Evolutionary conservation across 371 early-diverging fungal species (phyloP).

Genomic region (Dichotomocladium elegans): DNA sequence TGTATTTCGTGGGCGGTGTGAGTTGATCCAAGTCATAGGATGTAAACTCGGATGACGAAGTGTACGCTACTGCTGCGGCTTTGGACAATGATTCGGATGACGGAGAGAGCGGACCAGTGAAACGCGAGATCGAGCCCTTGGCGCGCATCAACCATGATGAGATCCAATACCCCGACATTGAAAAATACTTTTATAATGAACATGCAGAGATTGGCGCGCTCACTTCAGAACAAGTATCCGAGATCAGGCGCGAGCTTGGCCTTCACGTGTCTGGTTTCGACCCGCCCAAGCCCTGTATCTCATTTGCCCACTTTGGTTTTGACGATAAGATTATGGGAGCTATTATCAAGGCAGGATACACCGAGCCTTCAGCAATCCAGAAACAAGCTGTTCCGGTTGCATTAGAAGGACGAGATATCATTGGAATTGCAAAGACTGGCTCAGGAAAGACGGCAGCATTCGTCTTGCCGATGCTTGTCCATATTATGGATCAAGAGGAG

Average conservation of each 20-base stretch:
- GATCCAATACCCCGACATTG: constrained; percentile 71
- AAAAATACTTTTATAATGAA: constrained; percentile 82
- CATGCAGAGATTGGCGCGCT: constrained; percentile 70
- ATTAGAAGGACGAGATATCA: constrained; percentile 74
- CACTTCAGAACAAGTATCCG: constrained; percentile 47
- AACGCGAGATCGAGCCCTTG: constrained; percentile 67
- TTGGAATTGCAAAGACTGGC: constrained; percentile 90
- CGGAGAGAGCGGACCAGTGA: constrained; percentile 13
- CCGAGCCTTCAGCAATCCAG: constrained; percentile 79
- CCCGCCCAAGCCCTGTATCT: constrained; percentile 74
- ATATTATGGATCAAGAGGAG: constrained; percentile 81
- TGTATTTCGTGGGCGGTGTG: not conserved
- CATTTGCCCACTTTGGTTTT: constrained; percentile 88
- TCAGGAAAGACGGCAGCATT: constrained; percentile 77
- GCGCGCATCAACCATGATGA: constrained; percentile 66
- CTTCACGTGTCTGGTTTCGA: constrained; percentile 62
- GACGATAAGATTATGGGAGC: constrained; percentile 66
- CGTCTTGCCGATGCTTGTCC: constrained; percentile 82
- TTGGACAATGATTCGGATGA: constrained; percentile 34
- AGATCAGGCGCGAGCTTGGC: constrained; percentile 56
- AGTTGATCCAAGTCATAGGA: constrained; percentile 33
- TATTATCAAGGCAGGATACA: constrained; percentile 61
- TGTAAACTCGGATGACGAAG: constrained; percentile 82
- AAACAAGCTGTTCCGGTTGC: constrained; percentile 76
- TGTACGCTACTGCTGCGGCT: constrained; percentile 77